Base-by-base conservation (phyloP, 768 basidiomycete genomes). In the Cyathus striatus region DNA sequence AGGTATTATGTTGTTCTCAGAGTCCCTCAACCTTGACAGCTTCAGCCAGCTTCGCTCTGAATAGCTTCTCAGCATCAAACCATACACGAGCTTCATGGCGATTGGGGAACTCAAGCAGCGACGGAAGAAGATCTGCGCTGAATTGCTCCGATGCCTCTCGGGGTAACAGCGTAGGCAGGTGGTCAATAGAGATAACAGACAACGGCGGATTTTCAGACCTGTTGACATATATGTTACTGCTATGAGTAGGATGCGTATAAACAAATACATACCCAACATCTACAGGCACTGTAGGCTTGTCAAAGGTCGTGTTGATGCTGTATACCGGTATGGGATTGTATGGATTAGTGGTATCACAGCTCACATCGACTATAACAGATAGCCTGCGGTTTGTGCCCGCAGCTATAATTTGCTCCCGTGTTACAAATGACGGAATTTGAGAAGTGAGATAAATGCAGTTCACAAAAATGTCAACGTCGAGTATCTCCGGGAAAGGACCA, bases 371-470 rank as follows among this genome's bases (percentile, higher is more conserved):
- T 37, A 97, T 81, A 22, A 94, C 83, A 18, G 79, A 72, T 46
- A 99, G 64, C 44, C 74, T 72, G 46, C 96, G 75, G 14, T 65
- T 53, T 42, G 69, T 64, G 20, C 93, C 91, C 10, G 87, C 89
- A 17, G 73, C 72, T n/a, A 64, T 64, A 49, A 96, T 85, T 45
- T 79, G 78, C 33, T 86, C 79, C 21, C 66, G 60, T 3, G 82
- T 82, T 38, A 96, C 46, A 63, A 97, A 98, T n/a, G 82, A 68
- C 0, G 91, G 90, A 42, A 95, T 92, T 46, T 72, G 61, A 14
- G 83, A 79, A n/a, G 81, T 83, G 40, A 99, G 83, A 64, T 98
- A 98, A 62, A 99, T 99, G 76, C 96, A 98, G 71, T 99, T 99
- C 75, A 98, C 81, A 57, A 99, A 97, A 55, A 99, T 82, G 67